Evolutionary conservation across 768 basidiomycete species (phyloP), one percentile per base, ranked within the genome.

Genomic region (Coprinopsis sp.): DNA sequence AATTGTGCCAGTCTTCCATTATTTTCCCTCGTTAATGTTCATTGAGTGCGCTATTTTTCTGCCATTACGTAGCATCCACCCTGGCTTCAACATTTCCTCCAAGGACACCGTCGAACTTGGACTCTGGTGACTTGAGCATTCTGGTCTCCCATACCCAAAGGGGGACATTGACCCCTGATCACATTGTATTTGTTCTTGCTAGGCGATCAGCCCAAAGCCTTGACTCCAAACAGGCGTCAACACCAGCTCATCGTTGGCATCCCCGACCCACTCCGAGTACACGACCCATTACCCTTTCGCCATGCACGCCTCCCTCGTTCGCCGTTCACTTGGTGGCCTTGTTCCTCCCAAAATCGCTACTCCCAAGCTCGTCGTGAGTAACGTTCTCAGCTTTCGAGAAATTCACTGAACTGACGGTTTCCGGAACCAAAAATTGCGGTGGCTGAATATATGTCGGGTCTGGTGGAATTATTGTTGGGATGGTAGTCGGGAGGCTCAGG

Each of bases 311-410:
- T 80, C 91, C 44, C 81, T 89, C 69, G 73, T 84, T 67, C 85
- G 90, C 64, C 87, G 90, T 61, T 81, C 87, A 63, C 83, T 97
- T 55, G 79, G 79, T 51, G 81, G 83, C 45, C 78, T 96, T 48
- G 81, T 96, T 56, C 94, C 94, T 31, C 94, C 94, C 41, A 97
- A 97, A 74, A 86, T 97, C 61, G 93, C 94, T 46, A 89, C 92
- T 8, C 91, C 93, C 1, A 78, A 81, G 42, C 83, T 90, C 55
- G 83, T 96, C 49, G 92, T 95, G 66, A 57, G 87, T 68, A 2
- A n/a, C n/a, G 2, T 34, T 23, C 25, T 10, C 18, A 23, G 24
- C 13, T n/a, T 31, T 31, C 30, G 30, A 31, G 30, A n/a, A 31
- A 31, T 8, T 31, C 10, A 31, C 30, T 8, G n/a, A n/a, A 25